Evolutionary conservation across 75 land plant genomes (phyloP).

Genomic region (Cunninghamia lanceolata): DNA sequence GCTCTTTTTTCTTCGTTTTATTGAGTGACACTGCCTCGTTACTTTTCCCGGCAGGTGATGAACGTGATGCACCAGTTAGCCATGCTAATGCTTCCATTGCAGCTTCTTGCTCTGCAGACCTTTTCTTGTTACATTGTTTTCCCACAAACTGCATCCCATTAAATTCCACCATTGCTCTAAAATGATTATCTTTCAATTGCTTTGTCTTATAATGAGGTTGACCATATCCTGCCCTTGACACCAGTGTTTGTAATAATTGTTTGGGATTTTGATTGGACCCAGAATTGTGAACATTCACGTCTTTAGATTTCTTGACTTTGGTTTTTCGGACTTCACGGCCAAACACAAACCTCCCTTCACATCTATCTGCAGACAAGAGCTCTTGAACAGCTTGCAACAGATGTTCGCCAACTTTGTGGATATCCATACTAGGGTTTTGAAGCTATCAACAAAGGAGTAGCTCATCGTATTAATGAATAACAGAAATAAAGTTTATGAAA

Average conservation of each 20-base stretch:
- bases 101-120: constrained; percentile 87
- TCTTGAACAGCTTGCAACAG: constrained; percentile 72
- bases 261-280: constrained; percentile 62
- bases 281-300: background rate
- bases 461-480: background rate
- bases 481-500: background rate
- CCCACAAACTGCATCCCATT: constrained; percentile 81
- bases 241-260: constrained; percentile 61
- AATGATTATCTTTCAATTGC: constrained; percentile 51
- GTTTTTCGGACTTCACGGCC: constrained; percentile 37
- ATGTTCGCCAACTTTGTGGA: constrained; percentile 38
- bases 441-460: constrained; percentile 33
- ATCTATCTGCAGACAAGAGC: constrained; percentile 69
- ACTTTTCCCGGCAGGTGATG: background rate
- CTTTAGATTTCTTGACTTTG: background rate
- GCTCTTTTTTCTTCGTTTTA: background rate
- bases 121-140: constrained; percentile 64
- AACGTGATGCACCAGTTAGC: constrained; percentile 45
- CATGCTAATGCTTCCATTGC: constrained; percentile 79
- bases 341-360: constrained; percentile 78
- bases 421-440: constrained; percentile 52
- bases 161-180: constrained; percentile 59
- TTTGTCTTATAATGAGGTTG: constrained; percentile 66
- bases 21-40: background rate
- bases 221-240: constrained; percentile 65